Evolutionary conservation across 2,329 filamentous ascomycete species (phyloP), one percentile per base, ranked within the genome.

Genomic region (Volutella citrinella): DNA sequence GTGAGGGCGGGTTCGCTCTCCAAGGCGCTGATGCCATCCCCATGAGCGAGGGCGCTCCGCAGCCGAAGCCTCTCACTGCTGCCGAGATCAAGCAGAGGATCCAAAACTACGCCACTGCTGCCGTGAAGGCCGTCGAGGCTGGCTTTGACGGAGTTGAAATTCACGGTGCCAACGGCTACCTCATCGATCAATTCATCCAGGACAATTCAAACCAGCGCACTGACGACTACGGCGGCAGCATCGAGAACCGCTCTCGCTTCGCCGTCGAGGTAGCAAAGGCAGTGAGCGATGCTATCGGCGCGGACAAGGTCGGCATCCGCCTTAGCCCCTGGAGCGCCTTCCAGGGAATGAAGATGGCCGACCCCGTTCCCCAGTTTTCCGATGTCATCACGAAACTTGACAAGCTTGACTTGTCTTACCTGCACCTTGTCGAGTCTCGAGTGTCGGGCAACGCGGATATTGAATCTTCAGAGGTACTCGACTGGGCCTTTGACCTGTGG

Each of bases 61-160:
- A n/a, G n/a, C n/a, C n/a, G n/a, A n/a, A n/a, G n/a, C n/a, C n/a
- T n/a, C n/a, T n/a, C n/a, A n/a, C n/a, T n/a, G n/a, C n/a, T n/a
- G n/a, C n/a, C n/a, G n/a, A n/a, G n/a, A n/a, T n/a, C n/a, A n/a
- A n/a, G n/a, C n/a, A n/a, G n/a, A n/a, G n/a, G n/a, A n/a, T n/a
- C n/a, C n/a, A n/a, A n/a, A n/a, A 30, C 17, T 34, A 23, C n/a
- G 19, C 16, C 10, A 12, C 10, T 5, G 34, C 34, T 4, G 34
- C 34, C 3, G 10, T n/a, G n/a, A 36, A 75, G 14, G 72, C 82
- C 1, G 56, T 84, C 3, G 65, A 69, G 2, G 76, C 74, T 3
- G 84, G 84, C 0, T 80, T 81, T 26, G 84, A 89, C 51, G 78
- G 76, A 4, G 75, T 88, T 30, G 84, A 88, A 44, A 51, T 69